A percentile compares a stretch with the other conserved stretches of the same genome.
phyloP scores from a whole-genome alignment of 2,329 filamentous ascomycete species.

The Geoglossum cookeanum region DNA sequence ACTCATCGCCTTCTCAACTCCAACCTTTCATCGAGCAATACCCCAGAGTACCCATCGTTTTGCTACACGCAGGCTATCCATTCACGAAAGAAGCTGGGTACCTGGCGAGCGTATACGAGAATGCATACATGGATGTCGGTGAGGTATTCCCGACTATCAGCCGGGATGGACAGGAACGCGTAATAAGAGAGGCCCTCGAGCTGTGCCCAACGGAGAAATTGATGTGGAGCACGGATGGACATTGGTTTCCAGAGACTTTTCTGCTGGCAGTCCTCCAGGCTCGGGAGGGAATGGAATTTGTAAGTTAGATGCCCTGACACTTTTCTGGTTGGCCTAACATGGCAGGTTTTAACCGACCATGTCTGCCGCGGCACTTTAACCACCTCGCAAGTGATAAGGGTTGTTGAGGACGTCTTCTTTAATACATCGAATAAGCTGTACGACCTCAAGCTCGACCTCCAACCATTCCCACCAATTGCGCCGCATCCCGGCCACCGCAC shows the following conservation, averaged over 20 bases:
- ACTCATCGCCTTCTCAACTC: slow-evolving; percentile 55
- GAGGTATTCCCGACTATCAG: slow-evolving; percentile 67
- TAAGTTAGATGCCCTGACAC: slow-evolving; percentile 17
- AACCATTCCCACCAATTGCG: slow-evolving; percentile 11
- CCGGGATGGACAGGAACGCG: slow-evolving; percentile 51
- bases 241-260: slow-evolving; percentile 63
- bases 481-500: background rate
- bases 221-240: slow-evolving; percentile 63
- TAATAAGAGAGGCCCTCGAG: slow-evolving; percentile 56
- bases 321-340: background rate
- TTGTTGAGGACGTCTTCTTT: slow-evolving; percentile 53
- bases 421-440: slow-evolving; percentile 63
- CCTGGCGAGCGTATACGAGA: slow-evolving; percentile 55
- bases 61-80: slow-evolving; percentile 67
- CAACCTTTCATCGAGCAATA: slow-evolving; percentile 55
- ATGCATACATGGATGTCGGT: slow-evolving; percentile 68
- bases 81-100: slow-evolving; percentile 65
- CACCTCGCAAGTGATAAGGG: slow-evolving; percentile 38
- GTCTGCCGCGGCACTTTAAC: slow-evolving; percentile 44
- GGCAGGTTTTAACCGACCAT: slow-evolving; percentile 44
- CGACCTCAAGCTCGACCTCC: slow-evolving; percentile 24
- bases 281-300: slow-evolving; percentile 47
- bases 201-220: slow-evolving; percentile 57
- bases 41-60: slow-evolving; percentile 50
- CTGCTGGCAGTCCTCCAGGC: slow-evolving; percentile 55